These are phyloP conservation scores for Chimonanthus praecox DNA, from an alignment of 164 flowering plant species.

Conservation along the genomic window DNA sequence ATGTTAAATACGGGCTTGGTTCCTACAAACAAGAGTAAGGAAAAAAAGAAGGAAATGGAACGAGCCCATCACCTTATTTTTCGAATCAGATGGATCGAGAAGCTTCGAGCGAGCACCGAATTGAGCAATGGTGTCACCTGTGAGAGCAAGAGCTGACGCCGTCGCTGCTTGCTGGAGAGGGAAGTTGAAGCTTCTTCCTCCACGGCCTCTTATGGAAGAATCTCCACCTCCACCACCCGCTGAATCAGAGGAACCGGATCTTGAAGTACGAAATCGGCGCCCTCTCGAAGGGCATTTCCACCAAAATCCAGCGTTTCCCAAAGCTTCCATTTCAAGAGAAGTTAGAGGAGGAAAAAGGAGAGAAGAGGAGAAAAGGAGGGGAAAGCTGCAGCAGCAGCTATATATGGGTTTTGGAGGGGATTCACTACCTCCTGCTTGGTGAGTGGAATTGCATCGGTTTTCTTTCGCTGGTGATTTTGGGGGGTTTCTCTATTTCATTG, in stretches of 20 bases:
- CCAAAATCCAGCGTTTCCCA: conserved; percentile 39
- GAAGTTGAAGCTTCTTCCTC: conserved; percentile 36
- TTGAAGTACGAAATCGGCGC: conserved; percentile 11
- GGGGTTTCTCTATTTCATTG: too few species aligned
- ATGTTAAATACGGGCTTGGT: too few species aligned
- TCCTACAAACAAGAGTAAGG: background rate
- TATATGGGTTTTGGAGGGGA: background rate
- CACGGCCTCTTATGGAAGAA: conserved; percentile 9
- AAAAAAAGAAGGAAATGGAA: background rate
- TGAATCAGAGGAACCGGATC: conserved; percentile 30
- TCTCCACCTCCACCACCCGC: conserved; percentile 17
- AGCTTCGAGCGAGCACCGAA: conserved; percentile 32
- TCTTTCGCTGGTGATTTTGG: too few species aligned
- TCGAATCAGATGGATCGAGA: conserved; percentile 10
- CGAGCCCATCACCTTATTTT: conserved; percentile 7
- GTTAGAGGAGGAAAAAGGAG: too few species aligned
- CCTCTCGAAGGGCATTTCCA: conserved; percentile 26
- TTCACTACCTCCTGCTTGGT: too few species aligned
- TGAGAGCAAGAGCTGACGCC: conserved; percentile 63
- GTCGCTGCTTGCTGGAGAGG: conserved; percentile 71
- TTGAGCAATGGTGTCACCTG: conserved; percentile 95
- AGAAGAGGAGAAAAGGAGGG: too few species aligned
- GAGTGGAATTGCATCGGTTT: too few species aligned
- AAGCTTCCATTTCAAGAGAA: conserved; percentile 28
- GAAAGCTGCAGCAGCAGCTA: too few species aligned